Base-by-base conservation (phyloP, 305 asterid species). In the Stenogyne calaminthoides region DNA sequence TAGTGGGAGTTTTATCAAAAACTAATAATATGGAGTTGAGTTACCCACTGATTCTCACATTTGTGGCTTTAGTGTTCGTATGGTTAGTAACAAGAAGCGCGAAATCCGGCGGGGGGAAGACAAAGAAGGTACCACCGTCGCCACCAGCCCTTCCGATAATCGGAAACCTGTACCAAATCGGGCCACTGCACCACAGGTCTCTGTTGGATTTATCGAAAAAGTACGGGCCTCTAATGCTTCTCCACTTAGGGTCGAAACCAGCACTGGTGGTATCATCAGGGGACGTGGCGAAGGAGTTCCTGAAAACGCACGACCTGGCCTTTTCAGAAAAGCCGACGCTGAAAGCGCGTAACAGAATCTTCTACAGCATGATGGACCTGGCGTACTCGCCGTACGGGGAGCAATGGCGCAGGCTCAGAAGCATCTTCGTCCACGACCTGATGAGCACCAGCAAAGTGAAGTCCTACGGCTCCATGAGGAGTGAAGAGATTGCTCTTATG, bases 161-260 rank as follows among this genome's bases (percentile, higher is more conserved):
- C 62, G 57, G 77, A 36, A 72, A 72, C 71, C 64, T 72, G 46
- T 69, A 72, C 77, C 77, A 72, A 10, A 25, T 72, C n/a, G 64
- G 71, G 46, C 18, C 16, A 1, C 2, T 72, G 44, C 18, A 36
- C 4, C 77, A 72, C 70, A 25, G 56, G n/a, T 51, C 70, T 10
- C 69, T 61, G 14, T 11, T 22, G 18, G 15, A 49, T 0, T 10
- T 71, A 3, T 71, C 76, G 1, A 12, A 9, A 32, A 47, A 32
- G 14, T n/a, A 72, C 54, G 76, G 76, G 25, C 63, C 70, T 0
- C 29, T 72, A 22, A 63, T 72, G 77, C 70, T 72, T 11, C 64
- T 72, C 71, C 64, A 18, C 11, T 9, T 72, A 8, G 77, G 76
- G 16, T 36, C 29, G 0, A 49, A 18, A 6, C 76, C 76, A 0